Evolutionary conservation across 768 basidiomycete species (phyloP).

Genomic region (Pleurotus djamor): DNA sequence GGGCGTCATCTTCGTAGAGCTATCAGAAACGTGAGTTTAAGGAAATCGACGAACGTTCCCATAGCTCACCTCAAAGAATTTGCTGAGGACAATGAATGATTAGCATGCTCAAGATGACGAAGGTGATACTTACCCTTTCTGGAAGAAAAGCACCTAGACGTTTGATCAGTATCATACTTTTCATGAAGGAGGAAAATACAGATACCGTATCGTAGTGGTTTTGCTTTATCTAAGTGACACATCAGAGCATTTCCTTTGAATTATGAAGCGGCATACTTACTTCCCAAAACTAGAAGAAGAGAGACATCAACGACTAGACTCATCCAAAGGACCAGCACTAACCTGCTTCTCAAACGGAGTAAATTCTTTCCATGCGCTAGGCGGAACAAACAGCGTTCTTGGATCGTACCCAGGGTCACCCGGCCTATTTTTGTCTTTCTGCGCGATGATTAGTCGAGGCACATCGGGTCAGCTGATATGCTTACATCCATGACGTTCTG

Average conservation of each 20-base stretch:
- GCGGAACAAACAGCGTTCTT: conserved; percentile 80
- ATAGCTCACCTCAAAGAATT: conserved; percentile 69
- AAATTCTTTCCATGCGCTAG: conserved; percentile 74
- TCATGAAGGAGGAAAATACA: conserved; percentile 10
- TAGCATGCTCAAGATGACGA: background rate
- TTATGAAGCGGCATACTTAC: conserved; percentile 20
- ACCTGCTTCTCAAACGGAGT: conserved; percentile 96
- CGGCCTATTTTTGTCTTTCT: conserved; percentile 82
- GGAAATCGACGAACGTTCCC: background rate
- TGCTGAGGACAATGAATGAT: conserved; percentile 34
- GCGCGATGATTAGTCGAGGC: background rate
- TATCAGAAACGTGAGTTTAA: conserved; percentile 14
- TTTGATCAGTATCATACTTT: conserved; percentile 13
- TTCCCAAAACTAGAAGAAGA: conserved; percentile 64
- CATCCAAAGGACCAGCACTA: conserved; percentile 9
- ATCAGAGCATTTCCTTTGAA: too few species aligned
- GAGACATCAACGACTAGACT: conserved; percentile 2
- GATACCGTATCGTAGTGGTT: conserved; percentile 92
- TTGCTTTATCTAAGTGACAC: conserved; percentile 75
- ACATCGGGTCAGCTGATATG: conserved; percentile 3
- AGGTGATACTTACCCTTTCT: conserved; percentile 73
- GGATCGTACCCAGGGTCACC: conserved; percentile 90
- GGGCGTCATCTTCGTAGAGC: conserved; percentile 96
- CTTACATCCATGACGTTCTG: conserved; percentile 68
- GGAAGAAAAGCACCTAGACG: conserved; percentile 85